Evolutionary conservation across 257 asterid genomes (phyloP), one percentile per base, ranked within the genome.

Genomic region (Rauvolfia tetraphylla): DNA sequence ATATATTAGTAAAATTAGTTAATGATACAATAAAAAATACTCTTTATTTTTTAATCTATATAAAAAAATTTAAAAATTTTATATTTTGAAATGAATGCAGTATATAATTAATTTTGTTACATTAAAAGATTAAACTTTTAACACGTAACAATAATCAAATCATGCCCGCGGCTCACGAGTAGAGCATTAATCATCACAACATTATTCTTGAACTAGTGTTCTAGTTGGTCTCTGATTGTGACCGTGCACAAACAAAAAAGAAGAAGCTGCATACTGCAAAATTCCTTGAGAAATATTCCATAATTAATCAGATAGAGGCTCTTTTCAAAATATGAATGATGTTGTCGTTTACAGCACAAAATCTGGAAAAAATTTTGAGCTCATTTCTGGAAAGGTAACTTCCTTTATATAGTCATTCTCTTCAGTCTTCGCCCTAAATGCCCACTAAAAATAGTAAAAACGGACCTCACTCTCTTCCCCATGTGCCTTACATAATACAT

Each of bases 401-500:
- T 36, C 59, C 57, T 31, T 57, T 70, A 69, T 29, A 33, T 25
- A 20, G 70, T 14, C 53, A 69, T 20, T 57, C 72, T 53, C 33
- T 71, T 61, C 59, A 14, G n/a, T n/a, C 8, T 12, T 0, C 3
- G 7, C 11, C 38, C 73, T 23, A 44, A 71, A 78, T 33, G 17
- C 68, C 34, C 44, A 5, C 81, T 36, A 11, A 63, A 71, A 72
- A 78, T 78, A 71, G 81, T 44, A 71, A 71, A 7, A 71, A 44
- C 44, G 57, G 48, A 73, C 39, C 76, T 44, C 53, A 22, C 49
- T 48, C 71, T 38, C 51, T 38, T 67, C 41, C 63, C 77, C 66
- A 56, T 78, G 68, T 78, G 73, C 73, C 3, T 0, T 67, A 12
- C 49, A 33, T 70, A 22, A 13, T 67, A 57, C 53, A 58, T 73